Evolutionary conservation across 495 filamentous ascomycete species (phyloP), one percentile per base, ranked within the genome.

Genomic region (Aspergillus indologenus): DNA sequence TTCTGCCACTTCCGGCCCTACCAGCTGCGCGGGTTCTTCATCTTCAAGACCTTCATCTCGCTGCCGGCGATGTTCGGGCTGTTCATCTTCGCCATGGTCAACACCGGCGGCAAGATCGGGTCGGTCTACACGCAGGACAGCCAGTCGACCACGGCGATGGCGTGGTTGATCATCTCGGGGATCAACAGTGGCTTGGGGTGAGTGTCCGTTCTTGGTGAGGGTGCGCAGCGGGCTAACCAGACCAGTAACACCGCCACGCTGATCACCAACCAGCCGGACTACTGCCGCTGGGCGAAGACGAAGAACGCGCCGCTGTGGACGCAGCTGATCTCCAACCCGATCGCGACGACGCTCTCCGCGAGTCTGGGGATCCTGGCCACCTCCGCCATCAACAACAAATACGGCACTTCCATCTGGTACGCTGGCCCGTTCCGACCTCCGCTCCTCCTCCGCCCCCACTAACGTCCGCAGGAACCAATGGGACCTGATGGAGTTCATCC

Each of bases 341-440:
- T 78, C 45, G 66, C 70, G 12, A 68, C 74, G 4, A 78, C 74
- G 5, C 59, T 78, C 1, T 73, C 73, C 3, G 74, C 74, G 7
- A 71, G 65, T 54, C 62, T 77, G n/a, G 75, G 75, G 17, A 77
- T 78, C 40, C 56, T 76, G 15, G 65, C 73, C 0, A 78, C 75
- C 0, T 65, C 70, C 3, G 73, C 73, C 11, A 70, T 78, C 53
- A 76, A 77, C 58, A 68, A 71, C 23, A 65, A 58, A 9, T 78
- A 72, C 65, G 68, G 65, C 43, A 54, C 68, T 11, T 60, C 70
- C n/a, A 61, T 76, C 17, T 72, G 64, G 64, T 61, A 52, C 23
- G 8, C n/a, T n/a, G n/a, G n/a, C n/a, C n/a, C n/a, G n/a, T n/a
- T n/a, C n/a, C n/a, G n/a, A 1, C 14, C 1, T 9, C 53, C 20